Evolutionary conservation across 805 yeast species (phyloP).

Genomic region (Candida michaelii): DNA sequence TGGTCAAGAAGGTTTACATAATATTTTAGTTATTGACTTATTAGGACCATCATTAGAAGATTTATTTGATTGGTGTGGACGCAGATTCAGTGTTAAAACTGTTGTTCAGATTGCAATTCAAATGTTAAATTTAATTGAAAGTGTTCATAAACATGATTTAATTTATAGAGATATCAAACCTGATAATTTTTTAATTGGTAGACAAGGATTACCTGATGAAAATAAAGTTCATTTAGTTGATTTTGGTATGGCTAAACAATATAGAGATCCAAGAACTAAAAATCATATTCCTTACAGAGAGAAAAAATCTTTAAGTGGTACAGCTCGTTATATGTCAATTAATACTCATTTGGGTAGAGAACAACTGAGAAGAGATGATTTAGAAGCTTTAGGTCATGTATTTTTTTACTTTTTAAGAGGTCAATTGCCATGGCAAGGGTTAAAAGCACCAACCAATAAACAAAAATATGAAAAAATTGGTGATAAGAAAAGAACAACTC

Average conservation of each 20-base stretch:
- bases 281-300: slow-evolving; percentile 96
- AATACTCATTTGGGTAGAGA: slow-evolving; percentile 97
- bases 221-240: slow-evolving; percentile 88
- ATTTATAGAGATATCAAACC: slow-evolving; percentile 98
- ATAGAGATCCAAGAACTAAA: slow-evolving; percentile 93
- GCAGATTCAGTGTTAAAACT: slow-evolving; percentile 83
- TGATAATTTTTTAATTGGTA: slow-evolving; percentile 91
- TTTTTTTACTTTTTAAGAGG: slow-evolving; percentile 94
- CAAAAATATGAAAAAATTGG: slow-evolving; percentile 98
- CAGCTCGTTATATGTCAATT: slow-evolving; percentile 98
- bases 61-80: slow-evolving; percentile 96
- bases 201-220: slow-evolving; percentile 80
- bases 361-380: slow-evolving; percentile 93
- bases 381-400: slow-evolving; percentile 95
- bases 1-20: slow-evolving; percentile 97
- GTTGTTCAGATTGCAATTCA: slow-evolving; percentile 93
- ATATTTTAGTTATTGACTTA: slow-evolving; percentile 89
- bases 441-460: slow-evolving; percentile 96
- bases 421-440: slow-evolving; percentile 97
- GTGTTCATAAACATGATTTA: slow-evolving; percentile 84
- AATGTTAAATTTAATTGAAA: slow-evolving; percentile 85
- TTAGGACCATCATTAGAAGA: slow-evolving; percentile 96
- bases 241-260: slow-evolving; percentile 98
- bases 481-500: slow-evolving; percentile 89
- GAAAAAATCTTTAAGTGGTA: slow-evolving; percentile 92